Conservation (phyloP, 1,284 basidiomycete genomes). For the Earliella scabrosa region DNA sequence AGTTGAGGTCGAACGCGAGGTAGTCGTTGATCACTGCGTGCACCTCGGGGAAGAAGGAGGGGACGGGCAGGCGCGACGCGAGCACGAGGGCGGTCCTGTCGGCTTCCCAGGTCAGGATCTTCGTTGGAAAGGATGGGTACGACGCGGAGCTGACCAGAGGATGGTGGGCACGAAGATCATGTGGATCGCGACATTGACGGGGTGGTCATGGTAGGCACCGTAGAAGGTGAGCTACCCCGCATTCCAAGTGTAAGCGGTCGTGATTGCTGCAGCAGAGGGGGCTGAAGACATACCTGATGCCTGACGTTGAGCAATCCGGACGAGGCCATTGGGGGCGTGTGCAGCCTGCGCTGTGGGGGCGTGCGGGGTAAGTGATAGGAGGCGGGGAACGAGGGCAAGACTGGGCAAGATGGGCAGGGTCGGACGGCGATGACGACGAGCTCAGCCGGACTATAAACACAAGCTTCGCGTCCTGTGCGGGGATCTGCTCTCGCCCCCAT, state of each 20-base stretch:
- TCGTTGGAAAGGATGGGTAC: background rate
- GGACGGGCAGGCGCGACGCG: slow-evolving; percentile 52
- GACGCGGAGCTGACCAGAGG: slow-evolving; percentile 62
- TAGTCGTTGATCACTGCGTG: slow-evolving; percentile 63
- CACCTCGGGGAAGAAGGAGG: slow-evolving; percentile 57
- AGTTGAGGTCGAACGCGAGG: slow-evolving; percentile 72
- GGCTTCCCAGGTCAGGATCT: background rate
- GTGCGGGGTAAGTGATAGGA: background rate
- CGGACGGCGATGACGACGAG: background rate
- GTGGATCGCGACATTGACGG: slow-evolving; percentile 81
- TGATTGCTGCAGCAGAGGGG: background rate
- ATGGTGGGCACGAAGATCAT: slow-evolving; percentile 83
- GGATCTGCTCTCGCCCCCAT: background rate
- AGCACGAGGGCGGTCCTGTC: slow-evolving; percentile 70
- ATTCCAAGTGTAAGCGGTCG: background rate
- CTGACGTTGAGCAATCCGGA: slow-evolving; percentile 56
- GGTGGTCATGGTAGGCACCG: slow-evolving; percentile 86
- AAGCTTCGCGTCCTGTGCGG: too few species aligned
- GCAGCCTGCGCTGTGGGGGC: background rate
- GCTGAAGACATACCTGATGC: slow-evolving; percentile 51
- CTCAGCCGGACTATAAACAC: background rate
- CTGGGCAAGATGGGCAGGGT: too few species aligned
- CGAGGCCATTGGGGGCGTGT: slow-evolving; percentile 43
- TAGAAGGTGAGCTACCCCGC: slow-evolving; percentile 80
- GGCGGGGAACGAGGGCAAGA: background rate